Conservation (phyloP, 257 asterid genomes). For the Plantago elongata region DNA sequence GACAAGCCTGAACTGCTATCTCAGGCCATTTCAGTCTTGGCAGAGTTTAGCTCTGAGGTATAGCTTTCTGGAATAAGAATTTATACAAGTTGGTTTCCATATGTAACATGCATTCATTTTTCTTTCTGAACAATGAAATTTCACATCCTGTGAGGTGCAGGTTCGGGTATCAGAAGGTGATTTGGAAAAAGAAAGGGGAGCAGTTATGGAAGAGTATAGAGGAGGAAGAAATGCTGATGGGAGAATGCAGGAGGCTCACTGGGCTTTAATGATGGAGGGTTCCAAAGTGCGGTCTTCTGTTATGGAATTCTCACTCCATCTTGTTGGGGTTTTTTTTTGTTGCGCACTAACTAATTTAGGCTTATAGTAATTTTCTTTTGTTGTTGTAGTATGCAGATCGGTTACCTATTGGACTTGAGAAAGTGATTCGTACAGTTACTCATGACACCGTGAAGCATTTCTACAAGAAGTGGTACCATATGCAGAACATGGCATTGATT, state of each 20-base stretch:
- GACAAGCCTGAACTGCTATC: constrained; percentile 90
- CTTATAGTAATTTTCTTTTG: constrained; percentile 13
- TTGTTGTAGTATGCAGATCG: constrained; percentile 84
- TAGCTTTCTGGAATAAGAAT: constrained; percentile 5
- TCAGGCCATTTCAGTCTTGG: constrained; percentile 81
- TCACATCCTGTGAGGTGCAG: constrained; percentile 38
- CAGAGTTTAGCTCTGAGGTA: constrained; percentile 95
- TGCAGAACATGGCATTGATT: constrained; percentile 89
- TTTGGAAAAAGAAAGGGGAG: constrained; percentile 96
- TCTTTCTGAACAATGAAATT: constrained; percentile 9
- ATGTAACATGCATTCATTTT: background rate
- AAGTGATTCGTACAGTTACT: constrained; percentile 74
- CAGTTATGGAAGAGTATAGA: constrained; percentile 90
- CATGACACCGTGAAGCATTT: constrained; percentile 71
- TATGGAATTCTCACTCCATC: constrained; percentile 1
- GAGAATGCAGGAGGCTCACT: constrained; percentile 95
- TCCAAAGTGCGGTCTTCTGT: constrained; percentile 43
- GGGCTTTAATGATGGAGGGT: constrained; percentile 97
- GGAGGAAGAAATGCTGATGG: constrained; percentile 84
- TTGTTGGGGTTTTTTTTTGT: too few species aligned
- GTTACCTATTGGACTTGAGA: constrained; percentile 82
- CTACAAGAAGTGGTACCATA: constrained; percentile 80
- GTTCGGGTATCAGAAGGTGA: constrained; percentile 71
- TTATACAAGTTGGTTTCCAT: too few species aligned
- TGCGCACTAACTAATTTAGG: too few species aligned